Percentiles rank a stretch among this genome's conserved stretches.
Conservation (phyloP, 495 filamentous ascomycete species). For the Bacidia rubella region DNA sequence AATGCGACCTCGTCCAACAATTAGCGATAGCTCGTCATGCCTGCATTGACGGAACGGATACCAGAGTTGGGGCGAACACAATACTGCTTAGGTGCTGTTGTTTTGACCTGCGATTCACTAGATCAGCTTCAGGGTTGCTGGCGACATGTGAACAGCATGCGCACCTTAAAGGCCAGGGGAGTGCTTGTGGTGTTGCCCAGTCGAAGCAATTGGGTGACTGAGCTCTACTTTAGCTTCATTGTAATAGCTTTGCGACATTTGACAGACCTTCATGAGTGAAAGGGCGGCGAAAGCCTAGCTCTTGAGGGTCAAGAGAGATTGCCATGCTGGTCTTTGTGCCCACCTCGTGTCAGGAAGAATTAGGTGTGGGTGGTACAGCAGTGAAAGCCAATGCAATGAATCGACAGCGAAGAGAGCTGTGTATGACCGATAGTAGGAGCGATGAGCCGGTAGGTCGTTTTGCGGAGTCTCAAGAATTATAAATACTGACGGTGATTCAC, state of each 20-base stretch:
- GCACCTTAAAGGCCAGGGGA: constrained; percentile 90
- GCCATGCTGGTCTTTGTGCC: constrained; percentile 50
- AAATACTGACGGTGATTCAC: neutral
- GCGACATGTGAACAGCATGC: constrained; percentile 11
- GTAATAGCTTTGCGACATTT: neutral
- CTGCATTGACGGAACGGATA: neutral
- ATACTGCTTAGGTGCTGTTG: constrained; percentile 98
- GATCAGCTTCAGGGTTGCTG: constrained; percentile 2
- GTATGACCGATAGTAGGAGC: neutral
- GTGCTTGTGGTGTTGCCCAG: constrained; percentile 67
- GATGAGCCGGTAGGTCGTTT: neutral
- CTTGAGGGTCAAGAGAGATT: constrained; percentile 76
- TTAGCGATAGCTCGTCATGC: neutral
- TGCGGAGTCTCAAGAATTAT: neutral
- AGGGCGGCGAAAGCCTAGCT: constrained; percentile 87
- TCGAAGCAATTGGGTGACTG: constrained; percentile 63
- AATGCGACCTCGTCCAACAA: constrained; percentile 44
- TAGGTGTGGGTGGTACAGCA: too few species aligned
- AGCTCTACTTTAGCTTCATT: neutral
- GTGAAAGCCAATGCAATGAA: too few species aligned
- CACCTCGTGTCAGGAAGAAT: too few species aligned
- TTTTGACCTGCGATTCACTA: constrained; percentile 64
- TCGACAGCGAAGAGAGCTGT: neutral
- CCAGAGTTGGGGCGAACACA: constrained; percentile 93
- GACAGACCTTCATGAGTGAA: constrained; percentile 57